Evolutionary conservation across 495 filamentous ascomycete genomes (phyloP).

Genomic region (Podospora pseudopauciseta): DNA sequence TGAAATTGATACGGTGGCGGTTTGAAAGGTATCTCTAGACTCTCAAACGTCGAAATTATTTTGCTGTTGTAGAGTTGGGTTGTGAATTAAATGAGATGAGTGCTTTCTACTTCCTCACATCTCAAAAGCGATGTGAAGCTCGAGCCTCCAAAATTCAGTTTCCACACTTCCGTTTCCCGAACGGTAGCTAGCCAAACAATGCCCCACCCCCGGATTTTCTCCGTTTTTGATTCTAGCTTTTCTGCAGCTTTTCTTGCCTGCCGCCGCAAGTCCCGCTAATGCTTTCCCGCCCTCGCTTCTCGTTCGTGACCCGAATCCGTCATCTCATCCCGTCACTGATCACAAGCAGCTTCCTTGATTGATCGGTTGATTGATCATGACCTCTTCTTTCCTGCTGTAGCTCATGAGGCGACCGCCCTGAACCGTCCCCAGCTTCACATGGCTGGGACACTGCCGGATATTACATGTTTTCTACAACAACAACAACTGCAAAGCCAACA

Average conservation of each 20-base stretch:
- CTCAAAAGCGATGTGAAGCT: not conserved
- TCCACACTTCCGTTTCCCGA: not conserved
- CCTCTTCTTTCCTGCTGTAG: not conserved
- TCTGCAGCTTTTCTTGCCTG: not conserved
- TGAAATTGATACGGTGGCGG: not conserved
- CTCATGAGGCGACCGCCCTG: conserved; percentile 28
- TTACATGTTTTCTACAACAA: not conserved
- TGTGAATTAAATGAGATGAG: not conserved
- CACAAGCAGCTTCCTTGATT: not conserved
- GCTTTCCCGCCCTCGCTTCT: conserved; percentile 3
- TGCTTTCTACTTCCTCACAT: not conserved
- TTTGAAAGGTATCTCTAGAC: not conserved
- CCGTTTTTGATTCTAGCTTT: not conserved
- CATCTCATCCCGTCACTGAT: conserved; percentile 4
- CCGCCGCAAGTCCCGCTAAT: not conserved
- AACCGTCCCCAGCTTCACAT: conserved; percentile 27
- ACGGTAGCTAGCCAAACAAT: not conserved
- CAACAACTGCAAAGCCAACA: not conserved
- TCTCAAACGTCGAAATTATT: not conserved
- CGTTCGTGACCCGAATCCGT: conserved; percentile 1
- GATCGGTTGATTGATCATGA: not conserved
- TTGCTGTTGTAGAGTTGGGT: not conserved
- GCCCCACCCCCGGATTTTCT: not conserved
- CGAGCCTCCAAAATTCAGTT: not conserved
- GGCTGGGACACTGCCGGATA: conserved; percentile 16